Percentiles rank a stretch among this genome's conserved stretches.
phyloP scores from a whole-genome alignment of 164 flowering plant species.

The Paratinospora sagittata region DNA sequence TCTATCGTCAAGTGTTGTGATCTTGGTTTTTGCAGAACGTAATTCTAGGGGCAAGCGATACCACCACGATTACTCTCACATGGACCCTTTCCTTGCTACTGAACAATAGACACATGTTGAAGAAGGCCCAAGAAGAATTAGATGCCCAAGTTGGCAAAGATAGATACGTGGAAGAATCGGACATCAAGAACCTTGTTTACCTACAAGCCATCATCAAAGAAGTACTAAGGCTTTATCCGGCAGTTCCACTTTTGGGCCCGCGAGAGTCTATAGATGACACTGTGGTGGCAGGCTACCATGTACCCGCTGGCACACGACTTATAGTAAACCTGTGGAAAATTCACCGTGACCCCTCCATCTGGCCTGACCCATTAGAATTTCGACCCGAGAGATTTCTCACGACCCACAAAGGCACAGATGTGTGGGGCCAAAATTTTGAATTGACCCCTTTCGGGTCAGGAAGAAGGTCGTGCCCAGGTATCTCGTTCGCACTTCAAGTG shows the following conservation, averaged over 20 bases:
- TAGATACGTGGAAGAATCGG: no score
- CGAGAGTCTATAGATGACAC: conserved; percentile 19
- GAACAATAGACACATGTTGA: conserved; percentile 17
- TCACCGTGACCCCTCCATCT: conserved; percentile 32
- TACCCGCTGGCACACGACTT: conserved; percentile 25
- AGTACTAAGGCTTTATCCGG: conserved; percentile 18
- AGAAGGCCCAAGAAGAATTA: conserved; percentile 22
- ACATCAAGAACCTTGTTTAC: no score
- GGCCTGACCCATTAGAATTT: no score
- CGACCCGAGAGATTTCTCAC: no score
- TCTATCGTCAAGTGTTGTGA: no score
- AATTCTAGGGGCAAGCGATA: conserved; percentile 15
- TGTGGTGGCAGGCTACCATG: conserved; percentile 25
- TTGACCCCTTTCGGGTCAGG: no score
- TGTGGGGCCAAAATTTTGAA: no score
- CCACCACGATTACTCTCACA: conserved; percentile 19
- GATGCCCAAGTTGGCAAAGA: no score
- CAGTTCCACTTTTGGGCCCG: conserved; percentile 15
- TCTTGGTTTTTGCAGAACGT: neutral
- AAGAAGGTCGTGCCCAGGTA: no score
- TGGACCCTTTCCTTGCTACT: conserved; percentile 22
- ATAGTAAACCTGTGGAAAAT: conserved; percentile 31
- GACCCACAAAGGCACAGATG: no score
- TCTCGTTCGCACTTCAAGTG: no score
- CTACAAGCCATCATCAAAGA: conserved; percentile 25